Base-by-base conservation (phyloP, 2,329 filamentous ascomycete species). In the Colletotrichum truncatum region DNA sequence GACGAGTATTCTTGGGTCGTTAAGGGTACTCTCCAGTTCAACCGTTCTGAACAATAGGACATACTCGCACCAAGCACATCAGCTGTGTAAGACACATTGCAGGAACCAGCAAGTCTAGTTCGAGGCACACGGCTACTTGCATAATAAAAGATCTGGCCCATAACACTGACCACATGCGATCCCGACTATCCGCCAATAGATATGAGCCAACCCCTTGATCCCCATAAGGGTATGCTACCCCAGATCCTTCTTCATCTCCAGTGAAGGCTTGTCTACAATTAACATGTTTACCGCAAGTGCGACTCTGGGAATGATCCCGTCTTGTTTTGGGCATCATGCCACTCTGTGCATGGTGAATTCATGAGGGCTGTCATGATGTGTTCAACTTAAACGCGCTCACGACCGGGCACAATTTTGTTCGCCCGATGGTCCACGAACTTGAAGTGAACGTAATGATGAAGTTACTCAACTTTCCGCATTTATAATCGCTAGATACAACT, bases 81-180 rank as follows among this genome's bases (percentile, higher is more conserved):
- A 55, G 4, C 10, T 6, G 16, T 28, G 61, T 66, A 18, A n/a
- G 3, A 67, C 61, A 16, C 12, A 11, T 11, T 4, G 45, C 49
- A 61, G 61, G 49, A 46, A 67, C 65, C 66, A 36, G 54, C 34
- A 66, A 67, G 60, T 32, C 64, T 58, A 25, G 51, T 64, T 59
- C 30, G 48, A 49, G 45, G 53, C 25, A 60, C 61, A 43, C 65
- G 55, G 65, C 2, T 59, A 25, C 26, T 25, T 49, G 36, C 59
- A 64, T 48, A 12, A 18, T 28, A 39, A n/a, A 21, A 38, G 39
- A 32, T 36, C 34, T 30, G 43, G 2, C 8, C 23, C 25, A 21
- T 28, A 26, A 38, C 23, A 16, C 30, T 23, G 18, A 32, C 34
- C 34, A 11, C 21, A 18, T 41, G 14, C 43, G 23, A 2, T 45